Evolutionary conservation across 768 basidiomycete species (phyloP), one percentile per base, ranked within the genome.

Genomic region (Gyrodon lividus): DNA sequence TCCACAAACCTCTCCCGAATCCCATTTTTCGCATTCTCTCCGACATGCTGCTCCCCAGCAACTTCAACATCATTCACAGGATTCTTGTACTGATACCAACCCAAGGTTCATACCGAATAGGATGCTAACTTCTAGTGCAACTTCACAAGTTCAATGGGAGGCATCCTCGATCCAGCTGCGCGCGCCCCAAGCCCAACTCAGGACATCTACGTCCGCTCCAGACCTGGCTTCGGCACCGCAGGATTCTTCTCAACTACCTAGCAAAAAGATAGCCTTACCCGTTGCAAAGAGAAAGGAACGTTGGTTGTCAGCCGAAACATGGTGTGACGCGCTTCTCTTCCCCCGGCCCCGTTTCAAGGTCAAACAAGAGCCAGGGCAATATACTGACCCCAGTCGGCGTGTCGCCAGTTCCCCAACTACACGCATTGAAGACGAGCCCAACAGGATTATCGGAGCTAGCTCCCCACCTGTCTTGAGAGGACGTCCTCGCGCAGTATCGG

Each of bases 301-400:
- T 6, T 89, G 86, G 86, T 60, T 89, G 2, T 80, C 83, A 2
- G 80, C 87, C 0, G 87, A 90, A 69, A 83, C 84, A 16, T 89
- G 88, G 87, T 92, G 89, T 67, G 87, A 91, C 56, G 88, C 87
- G 0, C 60, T 91, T 8, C 66, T 91, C 22, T 84, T 90, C 50
- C 89, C 89, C 3, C 79, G 87, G 1, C 89, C 89, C 12, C 75
- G 87, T 45, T 78, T 92, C 59, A 81, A 78, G 61, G 51, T 82
- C 52, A 78, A 76, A 56, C 72, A 74, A 20, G 57, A 61, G 19
- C 50, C 62, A 52, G 52, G 51, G 50, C 38, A 50, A 46, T 33
- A 43, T 48, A 40, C 48, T 2, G 52, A 51, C 7, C 57, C 58
- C 24, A 72, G 52, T 41, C 59, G 56, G 12, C 60, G 73, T 26